phyloP scores from a whole-genome alignment of 371 early-diverging fungal genomes.

The Apophysomyces elegans region DNA sequence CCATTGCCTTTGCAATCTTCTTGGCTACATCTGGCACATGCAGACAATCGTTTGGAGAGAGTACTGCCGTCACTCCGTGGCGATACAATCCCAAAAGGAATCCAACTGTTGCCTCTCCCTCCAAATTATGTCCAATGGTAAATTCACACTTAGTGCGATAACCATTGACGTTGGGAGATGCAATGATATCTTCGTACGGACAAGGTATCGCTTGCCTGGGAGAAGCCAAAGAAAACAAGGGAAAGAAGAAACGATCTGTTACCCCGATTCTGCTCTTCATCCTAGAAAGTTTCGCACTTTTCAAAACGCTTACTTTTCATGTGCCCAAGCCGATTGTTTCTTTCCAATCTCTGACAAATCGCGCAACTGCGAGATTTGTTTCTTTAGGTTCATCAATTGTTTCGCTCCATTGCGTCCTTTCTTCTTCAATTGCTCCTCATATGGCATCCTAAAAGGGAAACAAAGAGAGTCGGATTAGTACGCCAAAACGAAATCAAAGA shows the following conservation, averaged over 20 bases:
- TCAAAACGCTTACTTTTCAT: slow-evolving; percentile 26
- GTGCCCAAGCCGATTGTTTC: slow-evolving; percentile 40
- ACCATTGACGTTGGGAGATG: slow-evolving; percentile 67
- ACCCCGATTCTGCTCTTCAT: not conserved
- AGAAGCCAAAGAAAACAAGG: too few relatives aligned
- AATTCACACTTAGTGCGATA: slow-evolving; percentile 89
- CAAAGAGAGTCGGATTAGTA: not conserved
- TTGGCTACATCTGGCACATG: slow-evolving; percentile 63
- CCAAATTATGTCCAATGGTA: slow-evolving; percentile 67
- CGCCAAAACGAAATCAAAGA: too few relatives aligned
- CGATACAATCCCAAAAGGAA: slow-evolving; percentile 73
- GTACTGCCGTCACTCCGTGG: slow-evolving; percentile 65
- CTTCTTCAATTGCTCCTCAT: slow-evolving; percentile 45
- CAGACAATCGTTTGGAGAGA: slow-evolving; percentile 51
- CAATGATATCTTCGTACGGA: slow-evolving; percentile 26
- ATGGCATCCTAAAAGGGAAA: slow-evolving; percentile 28
- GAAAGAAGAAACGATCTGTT: too few relatives aligned
- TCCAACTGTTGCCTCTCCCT: slow-evolving; percentile 68
- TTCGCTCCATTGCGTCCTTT: slow-evolving; percentile 37
- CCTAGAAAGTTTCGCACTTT: slow-evolving; percentile 9
- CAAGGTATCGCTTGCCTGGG: not conserved
- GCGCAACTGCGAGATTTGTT: slow-evolving; percentile 27
- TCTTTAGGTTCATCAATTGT: slow-evolving; percentile 32
- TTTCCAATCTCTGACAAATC: slow-evolving; percentile 26
- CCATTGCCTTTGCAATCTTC: slow-evolving; percentile 55